Percentiles rank a stretch among this genome's conserved stretches.
phyloP scores from a whole-genome alignment of 164 flowering plant genomes.

The Kalanchoe fedtschenkoi region DNA sequence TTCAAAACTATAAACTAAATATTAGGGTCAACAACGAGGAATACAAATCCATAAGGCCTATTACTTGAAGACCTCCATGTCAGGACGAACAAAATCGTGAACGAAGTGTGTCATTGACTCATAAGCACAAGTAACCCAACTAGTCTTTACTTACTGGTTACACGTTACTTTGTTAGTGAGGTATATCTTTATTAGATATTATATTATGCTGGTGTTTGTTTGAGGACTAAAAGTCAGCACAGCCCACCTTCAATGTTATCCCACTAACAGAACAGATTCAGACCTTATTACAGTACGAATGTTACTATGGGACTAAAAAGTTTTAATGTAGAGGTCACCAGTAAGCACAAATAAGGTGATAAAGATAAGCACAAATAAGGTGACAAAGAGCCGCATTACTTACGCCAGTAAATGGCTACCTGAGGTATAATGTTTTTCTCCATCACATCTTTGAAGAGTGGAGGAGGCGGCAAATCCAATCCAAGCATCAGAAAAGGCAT shows the following conservation, averaged over 20 bases:
- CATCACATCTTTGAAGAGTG: conserved; percentile 89
- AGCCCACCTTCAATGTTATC: not conserved
- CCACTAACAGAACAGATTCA: not conserved
- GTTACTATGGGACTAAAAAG: no score
- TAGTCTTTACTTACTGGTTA: not conserved
- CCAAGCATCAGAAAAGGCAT: conserved; percentile 99
- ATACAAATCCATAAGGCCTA: not conserved
- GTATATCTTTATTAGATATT: not conserved
- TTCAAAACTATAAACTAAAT: not conserved
- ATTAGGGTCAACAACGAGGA: not conserved
- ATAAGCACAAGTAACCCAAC: not conserved
- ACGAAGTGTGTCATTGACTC: not conserved
- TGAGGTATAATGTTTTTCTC: conserved; percentile 98
- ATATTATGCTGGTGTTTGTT: not conserved
- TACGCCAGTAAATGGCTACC: conserved; percentile 24
- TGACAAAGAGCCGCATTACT: no score
- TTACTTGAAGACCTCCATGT: not conserved
- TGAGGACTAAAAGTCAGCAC: not conserved
- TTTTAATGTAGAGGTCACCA: no score
- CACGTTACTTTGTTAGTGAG: no score
- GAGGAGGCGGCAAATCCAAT: conserved; percentile 95
- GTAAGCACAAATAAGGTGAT: no score
- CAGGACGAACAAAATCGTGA: not conserved
- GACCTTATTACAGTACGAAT: not conserved
- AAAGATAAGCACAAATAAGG: not conserved